Conservation (phyloP, 768 basidiomycete genomes). For the Auricularia heimuer region DNA sequence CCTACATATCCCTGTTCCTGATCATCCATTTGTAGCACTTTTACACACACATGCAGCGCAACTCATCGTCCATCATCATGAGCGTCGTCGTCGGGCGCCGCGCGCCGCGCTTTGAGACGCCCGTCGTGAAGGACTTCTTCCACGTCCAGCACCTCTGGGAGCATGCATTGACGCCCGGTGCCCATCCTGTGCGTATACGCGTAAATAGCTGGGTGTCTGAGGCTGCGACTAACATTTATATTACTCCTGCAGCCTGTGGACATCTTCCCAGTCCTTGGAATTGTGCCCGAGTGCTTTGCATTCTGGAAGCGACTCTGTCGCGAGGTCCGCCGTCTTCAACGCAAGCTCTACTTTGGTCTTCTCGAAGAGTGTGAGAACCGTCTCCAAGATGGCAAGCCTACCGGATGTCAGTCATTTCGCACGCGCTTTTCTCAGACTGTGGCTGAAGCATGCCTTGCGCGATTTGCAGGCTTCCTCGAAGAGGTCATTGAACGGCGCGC, state of each 20-base stretch:
- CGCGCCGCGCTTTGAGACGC: conserved; percentile 18
- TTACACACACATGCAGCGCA: conserved; percentile 21
- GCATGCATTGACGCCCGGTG: conserved; percentile 22
- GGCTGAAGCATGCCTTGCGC: too few species aligned
- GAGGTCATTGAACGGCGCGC: conserved; percentile 16
- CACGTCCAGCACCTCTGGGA: conserved; percentile 19
- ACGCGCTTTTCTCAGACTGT: background rate
- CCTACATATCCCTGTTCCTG: background rate
- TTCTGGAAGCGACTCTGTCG: conserved; percentile 23
- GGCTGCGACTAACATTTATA: too few species aligned
- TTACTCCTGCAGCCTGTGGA: conserved; percentile 19
- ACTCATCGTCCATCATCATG: conserved; percentile 22
- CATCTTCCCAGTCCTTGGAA: conserved; percentile 22
- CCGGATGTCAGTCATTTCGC: conserved; percentile 11
- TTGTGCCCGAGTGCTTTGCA: conserved; percentile 27
- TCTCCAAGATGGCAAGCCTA: conserved; percentile 16
- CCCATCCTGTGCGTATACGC: conserved; percentile 16
- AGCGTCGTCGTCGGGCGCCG: conserved; percentile 25
- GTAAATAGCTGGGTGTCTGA: background rate
- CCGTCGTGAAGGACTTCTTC: conserved; percentile 19
- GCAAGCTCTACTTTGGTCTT: conserved; percentile 21
- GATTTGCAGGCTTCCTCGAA: conserved; percentile 19
- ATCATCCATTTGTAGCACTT: conserved; percentile 15
- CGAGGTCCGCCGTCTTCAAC: conserved; percentile 18
- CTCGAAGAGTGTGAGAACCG: conserved; percentile 19